These are phyloP conservation scores for Colletotrichum somersetense DNA, from an alignment of 2,329 filamentous ascomycete genomes.

Conservation along the genomic window DNA sequence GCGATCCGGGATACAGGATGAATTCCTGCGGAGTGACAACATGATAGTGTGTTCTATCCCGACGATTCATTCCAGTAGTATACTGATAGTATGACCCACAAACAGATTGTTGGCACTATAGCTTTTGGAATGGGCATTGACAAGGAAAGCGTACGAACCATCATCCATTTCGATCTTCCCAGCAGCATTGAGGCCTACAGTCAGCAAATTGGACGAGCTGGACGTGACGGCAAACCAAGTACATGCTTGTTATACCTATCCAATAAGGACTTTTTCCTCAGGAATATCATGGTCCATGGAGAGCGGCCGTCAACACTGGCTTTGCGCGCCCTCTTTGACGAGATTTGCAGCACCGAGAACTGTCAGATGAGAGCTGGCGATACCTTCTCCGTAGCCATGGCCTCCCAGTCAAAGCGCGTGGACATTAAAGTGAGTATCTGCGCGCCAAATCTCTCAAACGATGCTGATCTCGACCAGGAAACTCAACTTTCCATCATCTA, in stretches of 20 bases:
- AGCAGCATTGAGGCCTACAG: slow-evolving; percentile 68
- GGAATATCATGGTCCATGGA: slow-evolving; percentile 70
- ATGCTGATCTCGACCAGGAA: slow-evolving; percentile 2
- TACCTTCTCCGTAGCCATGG: slow-evolving; percentile 61
- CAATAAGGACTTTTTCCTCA: slow-evolving; percentile 67
- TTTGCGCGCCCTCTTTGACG: slow-evolving; percentile 60
- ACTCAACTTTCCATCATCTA: slow-evolving; percentile 59
- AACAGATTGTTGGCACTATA: slow-evolving; percentile 65
- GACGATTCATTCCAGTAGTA: accelerated
- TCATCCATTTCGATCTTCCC: slow-evolving; percentile 65
- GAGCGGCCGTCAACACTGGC: slow-evolving; percentile 68
- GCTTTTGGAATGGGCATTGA: slow-evolving; percentile 73
- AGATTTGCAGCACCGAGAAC: slow-evolving; percentile 61
- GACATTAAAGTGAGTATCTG: slow-evolving; percentile 65
- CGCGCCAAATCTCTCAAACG: background rate
- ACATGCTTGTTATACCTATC: slow-evolving; percentile 71
- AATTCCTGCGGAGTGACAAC: slow-evolving; percentile 61
- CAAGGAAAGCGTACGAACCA: slow-evolving; percentile 66
- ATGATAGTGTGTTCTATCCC: slow-evolving; percentile 47
- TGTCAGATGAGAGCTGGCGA: slow-evolving; percentile 52
- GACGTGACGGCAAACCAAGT: slow-evolving; percentile 65
- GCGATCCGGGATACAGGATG: slow-evolving; percentile 63
- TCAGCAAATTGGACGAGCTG: slow-evolving; percentile 69
- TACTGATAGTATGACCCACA: background rate
- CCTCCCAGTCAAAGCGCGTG: slow-evolving; percentile 60